phyloP scores from a whole-genome alignment of 805 yeast species.

The Ogataea henricii region DNA sequence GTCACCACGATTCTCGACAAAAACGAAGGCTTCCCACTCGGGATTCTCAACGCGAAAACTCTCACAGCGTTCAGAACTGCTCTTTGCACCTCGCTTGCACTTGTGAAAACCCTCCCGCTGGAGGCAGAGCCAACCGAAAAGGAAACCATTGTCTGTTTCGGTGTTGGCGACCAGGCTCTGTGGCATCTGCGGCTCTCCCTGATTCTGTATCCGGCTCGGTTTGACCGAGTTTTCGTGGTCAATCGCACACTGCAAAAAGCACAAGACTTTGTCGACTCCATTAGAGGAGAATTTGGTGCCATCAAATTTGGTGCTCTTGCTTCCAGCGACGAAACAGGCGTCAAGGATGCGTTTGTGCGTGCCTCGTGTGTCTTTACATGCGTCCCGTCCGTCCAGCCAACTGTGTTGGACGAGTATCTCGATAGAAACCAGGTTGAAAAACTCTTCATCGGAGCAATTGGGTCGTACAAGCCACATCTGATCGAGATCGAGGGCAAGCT shows the following conservation, averaged over 20 bases:
- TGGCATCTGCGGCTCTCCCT: conserved; percentile 59
- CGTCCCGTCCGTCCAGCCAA: conserved; percentile 55
- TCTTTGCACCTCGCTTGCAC: conserved; percentile 51
- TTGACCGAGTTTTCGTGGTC: conserved; percentile 45
- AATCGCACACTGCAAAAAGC: conserved; percentile 49
- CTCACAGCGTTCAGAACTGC: conserved; percentile 72
- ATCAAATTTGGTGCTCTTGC: conserved; percentile 27
- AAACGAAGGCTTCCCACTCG: conserved; percentile 50
- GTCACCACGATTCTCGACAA: conserved; percentile 53
- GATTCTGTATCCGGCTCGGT: conserved; percentile 39
- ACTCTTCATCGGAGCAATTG: conserved; percentile 58
- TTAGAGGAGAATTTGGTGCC: conserved; percentile 35
- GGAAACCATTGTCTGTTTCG: conserved; percentile 46
- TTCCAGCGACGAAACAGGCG: conserved; percentile 17
- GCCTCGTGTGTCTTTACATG: conserved; percentile 60
- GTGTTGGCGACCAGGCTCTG: conserved; percentile 63
- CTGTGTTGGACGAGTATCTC: conserved; percentile 39
- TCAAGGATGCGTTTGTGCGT: conserved; percentile 33
- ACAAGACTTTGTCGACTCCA: conserved; percentile 29
- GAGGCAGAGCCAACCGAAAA: conserved; percentile 23
- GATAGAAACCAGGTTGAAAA: conserved; percentile 20
- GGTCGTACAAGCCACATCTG: conserved; percentile 71
- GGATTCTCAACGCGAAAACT: conserved; percentile 57
- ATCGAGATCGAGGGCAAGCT: conserved; percentile 53
- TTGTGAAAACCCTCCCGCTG: conserved; percentile 39